Percentiles rank a stretch among this genome's conserved stretches.
Evolutionary conservation across 306 rosid species (phyloP).

Genomic region (Pueraria montana): DNA sequence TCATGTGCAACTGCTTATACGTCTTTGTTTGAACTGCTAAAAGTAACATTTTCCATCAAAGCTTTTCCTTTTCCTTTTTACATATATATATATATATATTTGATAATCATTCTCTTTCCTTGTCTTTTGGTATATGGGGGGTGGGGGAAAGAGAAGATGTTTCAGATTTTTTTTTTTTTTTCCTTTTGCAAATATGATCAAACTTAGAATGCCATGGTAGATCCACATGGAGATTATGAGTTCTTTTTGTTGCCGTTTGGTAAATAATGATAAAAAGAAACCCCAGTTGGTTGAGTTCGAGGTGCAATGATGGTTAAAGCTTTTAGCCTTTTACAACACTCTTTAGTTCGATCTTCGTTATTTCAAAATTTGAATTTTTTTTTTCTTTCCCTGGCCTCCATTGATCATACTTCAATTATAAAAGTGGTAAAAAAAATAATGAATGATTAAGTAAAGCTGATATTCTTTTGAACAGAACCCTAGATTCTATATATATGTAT

Average conservation of each 20-base stretch:
- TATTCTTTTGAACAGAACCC: conserved; percentile 55
- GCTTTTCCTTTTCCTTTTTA: conserved; percentile 48
- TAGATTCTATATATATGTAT: conserved; percentile 45
- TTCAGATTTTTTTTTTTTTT: background rate
- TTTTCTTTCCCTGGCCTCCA: conserved; percentile 46
- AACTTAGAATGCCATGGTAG: conserved; percentile 48
- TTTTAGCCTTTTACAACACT: conserved; percentile 46
- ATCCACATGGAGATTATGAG: conserved; percentile 48
- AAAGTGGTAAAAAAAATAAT: conserved; percentile 50
- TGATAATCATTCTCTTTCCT: conserved; percentile 46
- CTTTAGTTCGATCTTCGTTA: conserved; percentile 23
- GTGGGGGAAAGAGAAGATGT: conserved; percentile 28
- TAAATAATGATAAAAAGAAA: conserved; percentile 62
- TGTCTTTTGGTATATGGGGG: conserved; percentile 49
- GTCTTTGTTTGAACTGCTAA: conserved; percentile 52
- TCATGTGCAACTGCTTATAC: conserved; percentile 55
- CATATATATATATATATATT: conserved; percentile 10
- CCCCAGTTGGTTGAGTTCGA: conserved; percentile 48
- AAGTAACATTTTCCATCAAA: conserved; percentile 53
- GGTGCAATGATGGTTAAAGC: conserved; percentile 46
- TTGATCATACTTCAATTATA: conserved; percentile 51
- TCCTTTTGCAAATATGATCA: conserved; percentile 33
- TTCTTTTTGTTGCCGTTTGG: conserved; percentile 56
- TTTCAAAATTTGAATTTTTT: conserved; percentile 48
- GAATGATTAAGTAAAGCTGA: conserved; percentile 46